Percentiles rank a stretch among this genome's conserved stretches.
Conservation (phyloP, 345 rosid genomes). For the Gossypium australe region DNA sequence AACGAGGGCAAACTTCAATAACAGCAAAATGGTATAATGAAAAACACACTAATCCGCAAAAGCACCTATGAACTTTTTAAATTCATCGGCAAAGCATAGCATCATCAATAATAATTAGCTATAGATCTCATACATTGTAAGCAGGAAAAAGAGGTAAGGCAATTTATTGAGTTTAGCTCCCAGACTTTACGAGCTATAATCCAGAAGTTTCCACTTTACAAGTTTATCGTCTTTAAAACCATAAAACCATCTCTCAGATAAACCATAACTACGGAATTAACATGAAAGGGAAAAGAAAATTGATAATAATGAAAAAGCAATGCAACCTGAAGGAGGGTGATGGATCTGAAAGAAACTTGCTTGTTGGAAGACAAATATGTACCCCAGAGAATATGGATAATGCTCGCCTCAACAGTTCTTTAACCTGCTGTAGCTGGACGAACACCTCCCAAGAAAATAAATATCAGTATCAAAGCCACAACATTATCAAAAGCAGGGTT, state of each 20-base stretch:
- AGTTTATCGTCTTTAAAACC: slow-evolving; percentile 12
- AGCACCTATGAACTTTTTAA: not conserved
- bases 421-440: slow-evolving; percentile 42
- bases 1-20: too few relatives aligned
- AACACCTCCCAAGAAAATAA: slow-evolving; percentile 34
- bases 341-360: slow-evolving; percentile 31
- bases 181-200: not conserved
- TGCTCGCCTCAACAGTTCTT: slow-evolving; percentile 25
- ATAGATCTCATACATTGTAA: not conserved
- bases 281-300: too few relatives aligned
- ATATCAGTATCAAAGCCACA: slow-evolving; percentile 3
- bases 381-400: slow-evolving; percentile 17
- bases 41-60: slow-evolving; percentile 3
- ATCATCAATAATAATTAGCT: not conserved
- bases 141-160: not conserved
- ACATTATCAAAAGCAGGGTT: slow-evolving; percentile 4
- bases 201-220: slow-evolving; percentile 23
- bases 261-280: slow-evolving; percentile 19
- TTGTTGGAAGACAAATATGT: slow-evolving; percentile 30
- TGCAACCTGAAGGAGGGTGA: slow-evolving; percentile 33
- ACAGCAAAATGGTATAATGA: slow-evolving; percentile 5
- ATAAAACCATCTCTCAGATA: slow-evolving; percentile 11
- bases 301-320: slow-evolving; percentile 16
- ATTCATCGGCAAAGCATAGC: not conserved
- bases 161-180: not conserved